These are phyloP conservation scores for Aspergillus baeticus DNA, from an alignment of 495 filamentous ascomycete species.

Conservation along the genomic window DNA sequence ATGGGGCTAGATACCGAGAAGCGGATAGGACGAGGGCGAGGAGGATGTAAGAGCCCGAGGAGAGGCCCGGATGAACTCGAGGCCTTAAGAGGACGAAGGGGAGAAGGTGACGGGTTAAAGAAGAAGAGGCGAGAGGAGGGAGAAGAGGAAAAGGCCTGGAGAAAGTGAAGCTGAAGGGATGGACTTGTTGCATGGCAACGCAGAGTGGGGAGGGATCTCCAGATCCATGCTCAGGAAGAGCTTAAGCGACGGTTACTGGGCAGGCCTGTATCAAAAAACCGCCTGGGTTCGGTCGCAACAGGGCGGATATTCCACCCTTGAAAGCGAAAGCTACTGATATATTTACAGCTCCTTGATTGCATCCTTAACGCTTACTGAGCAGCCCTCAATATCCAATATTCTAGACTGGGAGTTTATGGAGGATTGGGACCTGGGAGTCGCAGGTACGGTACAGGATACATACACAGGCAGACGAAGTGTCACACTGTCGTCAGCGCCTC, in stretches of 20 bases:
- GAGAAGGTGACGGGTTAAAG: conserved; percentile 18
- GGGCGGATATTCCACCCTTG: conserved; percentile 9
- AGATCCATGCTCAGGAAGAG: conserved; percentile 30
- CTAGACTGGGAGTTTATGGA: neutral
- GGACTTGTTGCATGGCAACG: conserved; percentile 54
- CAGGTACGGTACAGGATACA: conserved; percentile 2
- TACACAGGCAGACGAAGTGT: conserved; percentile 3
- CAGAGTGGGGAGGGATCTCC: conserved; percentile 49
- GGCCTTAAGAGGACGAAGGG: conserved; percentile 20
- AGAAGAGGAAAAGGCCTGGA: conserved; percentile 32
- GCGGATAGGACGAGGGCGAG: conserved; percentile 11
- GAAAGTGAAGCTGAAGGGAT: conserved; percentile 54
- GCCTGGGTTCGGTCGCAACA: conserved; percentile 7
- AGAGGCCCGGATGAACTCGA: conserved; percentile 1
- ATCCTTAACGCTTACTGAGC: neutral
- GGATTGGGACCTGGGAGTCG: neutral
- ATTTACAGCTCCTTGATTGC: neutral
- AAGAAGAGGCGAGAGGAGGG: conserved; percentile 24
- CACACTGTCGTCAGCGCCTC: conserved; percentile 11
- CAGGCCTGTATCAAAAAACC: conserved; percentile 14
- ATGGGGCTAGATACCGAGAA: conserved; percentile 24
- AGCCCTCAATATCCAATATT: neutral
- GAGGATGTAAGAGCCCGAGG: conserved; percentile 20
- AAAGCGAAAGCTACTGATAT: neutral
- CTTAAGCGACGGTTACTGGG: conserved; percentile 26